phyloP scores from a whole-genome alignment of 179 eudicot species.

The Actinidia chinensis region DNA sequence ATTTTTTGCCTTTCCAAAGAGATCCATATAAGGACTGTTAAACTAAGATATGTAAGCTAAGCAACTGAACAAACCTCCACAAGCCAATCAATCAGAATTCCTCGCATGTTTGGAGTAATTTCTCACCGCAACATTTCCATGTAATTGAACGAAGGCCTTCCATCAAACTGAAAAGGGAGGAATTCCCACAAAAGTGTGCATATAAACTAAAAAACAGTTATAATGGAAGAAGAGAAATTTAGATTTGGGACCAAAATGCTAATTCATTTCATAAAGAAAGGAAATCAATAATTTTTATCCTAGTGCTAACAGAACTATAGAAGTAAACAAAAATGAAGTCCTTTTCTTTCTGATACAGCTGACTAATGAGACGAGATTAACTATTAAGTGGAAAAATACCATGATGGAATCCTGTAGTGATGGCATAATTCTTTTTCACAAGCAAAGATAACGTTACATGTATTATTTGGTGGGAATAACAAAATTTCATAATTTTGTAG shows the following conservation, averaged over 20 bases:
- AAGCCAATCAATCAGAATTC: slow-evolving; percentile 91
- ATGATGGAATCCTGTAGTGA: neutral
- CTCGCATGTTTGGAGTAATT: slow-evolving; percentile 75
- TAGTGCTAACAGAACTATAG: neutral
- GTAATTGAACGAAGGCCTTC: slow-evolving; percentile 59
- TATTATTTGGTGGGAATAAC: neutral
- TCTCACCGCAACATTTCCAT: slow-evolving; percentile 82
- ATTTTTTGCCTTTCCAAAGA: neutral
- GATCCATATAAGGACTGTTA: neutral
- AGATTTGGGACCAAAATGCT: neutral
- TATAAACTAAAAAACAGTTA: neutral
- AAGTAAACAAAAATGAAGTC: neutral
- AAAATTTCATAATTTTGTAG: neutral
- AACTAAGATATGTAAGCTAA: slow-evolving; percentile 3
- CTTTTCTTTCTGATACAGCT: neutral
- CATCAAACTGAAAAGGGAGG: slow-evolving; percentile 54
- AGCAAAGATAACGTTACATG: neutral
- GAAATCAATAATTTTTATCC: neutral
- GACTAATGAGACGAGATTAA: neutral
- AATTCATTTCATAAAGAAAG: neutral
- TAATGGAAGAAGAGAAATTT: neutral
- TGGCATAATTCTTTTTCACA: neutral
- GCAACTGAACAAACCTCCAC: slow-evolving; percentile 66
- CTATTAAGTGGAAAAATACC: neutral
- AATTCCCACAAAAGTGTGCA: slow-evolving; percentile 2